Conservation (phyloP, 176 grass and related monocot genomes). For the Zea luxurians region DNA sequence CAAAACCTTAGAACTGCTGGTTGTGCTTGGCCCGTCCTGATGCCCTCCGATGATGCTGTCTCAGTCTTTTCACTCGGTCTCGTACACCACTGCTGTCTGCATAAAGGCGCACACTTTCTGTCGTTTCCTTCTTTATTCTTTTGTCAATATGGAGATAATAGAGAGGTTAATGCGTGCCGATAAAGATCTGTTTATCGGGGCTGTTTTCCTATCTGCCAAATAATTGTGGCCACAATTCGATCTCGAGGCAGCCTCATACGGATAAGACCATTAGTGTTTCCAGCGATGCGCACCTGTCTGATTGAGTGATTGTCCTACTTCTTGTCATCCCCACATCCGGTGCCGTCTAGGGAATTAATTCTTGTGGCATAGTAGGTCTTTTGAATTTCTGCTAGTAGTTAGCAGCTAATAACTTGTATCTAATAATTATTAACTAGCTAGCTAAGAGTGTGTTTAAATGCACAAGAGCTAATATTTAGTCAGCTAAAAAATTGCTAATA, state of each 20-base stretch:
- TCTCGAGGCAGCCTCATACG: background rate
- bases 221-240: constrained; percentile 8
- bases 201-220: background rate
- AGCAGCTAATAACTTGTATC: too few species aligned
- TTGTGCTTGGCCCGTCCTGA: background rate
- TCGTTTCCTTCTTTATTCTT: background rate
- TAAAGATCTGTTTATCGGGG: background rate
- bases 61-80: background rate
- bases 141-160: background rate
- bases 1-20: background rate
- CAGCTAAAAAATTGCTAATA: too few species aligned
- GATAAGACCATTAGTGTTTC: constrained; percentile 24
- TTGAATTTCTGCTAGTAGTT: too few species aligned
- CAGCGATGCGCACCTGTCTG: background rate
- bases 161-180: background rate
- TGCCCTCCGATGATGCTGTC: background rate
- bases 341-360: background rate
- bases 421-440: too few species aligned
- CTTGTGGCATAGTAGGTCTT: background rate
- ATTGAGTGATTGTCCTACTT: background rate
- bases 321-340: too few species aligned
- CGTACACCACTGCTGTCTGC: background rate
- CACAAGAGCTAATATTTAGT: too few species aligned
- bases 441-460: too few species aligned
- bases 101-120: background rate